Conservation (phyloP, 441 rosid species). For the Jatropha multifida region DNA sequence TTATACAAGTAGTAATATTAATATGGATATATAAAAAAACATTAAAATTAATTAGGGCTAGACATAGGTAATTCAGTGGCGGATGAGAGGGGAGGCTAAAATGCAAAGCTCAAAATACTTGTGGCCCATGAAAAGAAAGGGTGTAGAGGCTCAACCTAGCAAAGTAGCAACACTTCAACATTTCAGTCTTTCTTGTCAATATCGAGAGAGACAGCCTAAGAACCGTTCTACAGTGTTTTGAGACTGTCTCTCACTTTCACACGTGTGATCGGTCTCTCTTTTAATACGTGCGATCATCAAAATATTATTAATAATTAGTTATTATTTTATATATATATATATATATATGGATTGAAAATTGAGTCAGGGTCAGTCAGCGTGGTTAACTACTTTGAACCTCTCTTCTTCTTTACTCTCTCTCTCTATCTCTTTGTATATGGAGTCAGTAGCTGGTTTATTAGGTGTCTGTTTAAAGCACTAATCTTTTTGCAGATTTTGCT, state of each 20-base stretch:
- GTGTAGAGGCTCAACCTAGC: slow-evolving; percentile 32
- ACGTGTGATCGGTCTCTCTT: slow-evolving; percentile 18
- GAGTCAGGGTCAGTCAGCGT: slow-evolving; percentile 1
- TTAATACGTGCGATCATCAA: slow-evolving; percentile 16
- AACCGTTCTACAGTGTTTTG: slow-evolving; percentile 20
- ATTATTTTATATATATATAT: background rate
- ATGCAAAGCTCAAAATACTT: slow-evolving; percentile 30
- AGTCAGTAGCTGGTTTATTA: background rate
- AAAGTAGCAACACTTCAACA: slow-evolving; percentile 31
- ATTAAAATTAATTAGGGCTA: background rate
- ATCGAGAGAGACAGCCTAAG: slow-evolving; percentile 34
- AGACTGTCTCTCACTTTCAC: slow-evolving; percentile 12
- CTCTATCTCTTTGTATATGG: background rate
- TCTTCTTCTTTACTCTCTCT: slow-evolving; percentile 16
- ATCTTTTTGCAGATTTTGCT: slow-evolving; percentile 24
- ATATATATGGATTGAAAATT: background rate
- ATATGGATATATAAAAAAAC: no score
- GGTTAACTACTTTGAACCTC: slow-evolving; percentile 15
- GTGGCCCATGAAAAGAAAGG: slow-evolving; percentile 32
- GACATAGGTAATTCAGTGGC: slow-evolving; percentile 28
- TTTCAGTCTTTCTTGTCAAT: slow-evolving; percentile 43
- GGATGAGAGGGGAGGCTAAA: slow-evolving; percentile 21
- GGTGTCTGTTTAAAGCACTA: slow-evolving; percentile 22
- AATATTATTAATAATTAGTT: no score
- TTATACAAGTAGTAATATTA: no score